A percentile compares a stretch with the other conserved stretches of the same genome.
Evolutionary conservation across 2,329 filamentous ascomycete genomes (phyloP).

Genomic region (Zymoseptoria passerinii): DNA sequence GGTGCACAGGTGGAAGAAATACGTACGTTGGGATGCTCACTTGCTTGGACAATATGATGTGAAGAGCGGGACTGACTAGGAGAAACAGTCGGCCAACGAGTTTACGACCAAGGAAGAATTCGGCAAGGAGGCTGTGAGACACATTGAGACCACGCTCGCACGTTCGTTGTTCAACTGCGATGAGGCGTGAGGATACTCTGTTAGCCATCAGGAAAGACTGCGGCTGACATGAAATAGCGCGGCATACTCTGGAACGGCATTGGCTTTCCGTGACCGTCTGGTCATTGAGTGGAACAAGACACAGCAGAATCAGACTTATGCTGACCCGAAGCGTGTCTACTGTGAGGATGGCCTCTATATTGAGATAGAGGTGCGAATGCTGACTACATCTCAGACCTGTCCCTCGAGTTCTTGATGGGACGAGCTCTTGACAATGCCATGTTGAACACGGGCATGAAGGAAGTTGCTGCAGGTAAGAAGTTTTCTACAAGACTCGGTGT

Average conservation of each 20-base stretch:
- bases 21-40: constrained; percentile 36
- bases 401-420: constrained; percentile 96
- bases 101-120: constrained; percentile 80
- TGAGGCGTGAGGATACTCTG: constrained; percentile 49
- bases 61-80: constrained; percentile 7
- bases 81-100: constrained; percentile 49
- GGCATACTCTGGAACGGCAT: constrained; percentile 80
- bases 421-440: constrained; percentile 95
- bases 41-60: background rate
- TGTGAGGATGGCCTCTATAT: constrained; percentile 42
- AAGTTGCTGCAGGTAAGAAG: constrained; percentile 63
- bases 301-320: constrained; percentile 87
- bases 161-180: constrained; percentile 98
- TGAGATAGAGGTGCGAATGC: background rate
- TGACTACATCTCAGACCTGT: constrained; percentile 54
- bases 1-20: constrained; percentile 49
- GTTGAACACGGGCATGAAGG: constrained; percentile 87
- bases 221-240: constrained; percentile 43
- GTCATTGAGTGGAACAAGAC: constrained; percentile 97
- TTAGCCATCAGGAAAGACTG: background rate
- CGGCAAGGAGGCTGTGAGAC: constrained; percentile 72
- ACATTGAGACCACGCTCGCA: constrained; percentile 93
- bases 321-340: constrained; percentile 88
- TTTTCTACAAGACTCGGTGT: constrained; percentile 2
- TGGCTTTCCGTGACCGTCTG: constrained; percentile 87